A percentile compares a stretch with the other conserved stretches of the same genome.
phyloP scores from a whole-genome alignment of 1,139 yeast species.

The Geotrichum bryndzae region DNA sequence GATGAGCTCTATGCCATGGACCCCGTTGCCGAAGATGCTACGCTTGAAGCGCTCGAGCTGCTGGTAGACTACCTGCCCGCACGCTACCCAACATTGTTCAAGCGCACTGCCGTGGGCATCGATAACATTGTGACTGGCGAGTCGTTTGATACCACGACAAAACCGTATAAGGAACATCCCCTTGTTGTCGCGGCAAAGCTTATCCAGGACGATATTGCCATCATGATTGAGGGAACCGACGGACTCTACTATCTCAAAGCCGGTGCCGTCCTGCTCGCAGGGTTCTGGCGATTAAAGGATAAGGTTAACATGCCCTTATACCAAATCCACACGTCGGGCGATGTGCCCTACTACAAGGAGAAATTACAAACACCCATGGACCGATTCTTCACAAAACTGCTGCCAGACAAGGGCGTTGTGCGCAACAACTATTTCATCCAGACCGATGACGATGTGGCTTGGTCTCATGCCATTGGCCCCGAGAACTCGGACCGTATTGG shows the following conservation, averaged over 20 bases:
- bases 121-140: constrained; percentile 53
- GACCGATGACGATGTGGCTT: constrained; percentile 55
- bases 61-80: constrained; percentile 48
- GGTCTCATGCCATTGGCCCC: constrained; percentile 59
- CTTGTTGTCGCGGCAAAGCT: constrained; percentile 51
- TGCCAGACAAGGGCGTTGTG: constrained; percentile 53
- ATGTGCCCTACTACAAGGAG: constrained; percentile 57
- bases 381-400: constrained; percentile 51
- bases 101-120: constrained; percentile 37
- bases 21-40: constrained; percentile 50
- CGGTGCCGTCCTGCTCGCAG: constrained; percentile 56
- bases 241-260: constrained; percentile 53
- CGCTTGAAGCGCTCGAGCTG: constrained; percentile 51
- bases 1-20: constrained; percentile 47
- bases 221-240: constrained; percentile 53
- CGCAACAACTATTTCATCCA: constrained; percentile 63
- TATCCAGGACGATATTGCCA: constrained; percentile 63
- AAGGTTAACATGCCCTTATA: constrained; percentile 45
- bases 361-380: constrained; percentile 60
- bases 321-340: constrained; percentile 56
- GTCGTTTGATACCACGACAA: constrained; percentile 35
- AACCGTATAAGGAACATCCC: constrained; percentile 46
- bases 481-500: constrained; percentile 41
- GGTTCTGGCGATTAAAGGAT: constrained; percentile 52
- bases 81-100: constrained; percentile 54